Evolutionary conservation across 768 basidiomycete species (phyloP).

Genomic region (Auriscalpium orientale): DNA sequence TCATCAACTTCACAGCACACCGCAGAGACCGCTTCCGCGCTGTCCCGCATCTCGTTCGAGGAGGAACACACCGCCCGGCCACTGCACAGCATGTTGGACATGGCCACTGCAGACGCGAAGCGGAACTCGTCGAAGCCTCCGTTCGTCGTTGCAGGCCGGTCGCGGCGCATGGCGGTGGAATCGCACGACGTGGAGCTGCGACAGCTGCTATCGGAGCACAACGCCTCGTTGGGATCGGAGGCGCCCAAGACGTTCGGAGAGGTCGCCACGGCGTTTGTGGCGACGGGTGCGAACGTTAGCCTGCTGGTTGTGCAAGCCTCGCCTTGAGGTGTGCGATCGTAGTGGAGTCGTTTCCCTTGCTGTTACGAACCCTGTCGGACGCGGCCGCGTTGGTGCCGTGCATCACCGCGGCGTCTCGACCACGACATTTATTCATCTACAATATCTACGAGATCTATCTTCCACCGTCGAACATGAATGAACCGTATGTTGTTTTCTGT

Average conservation of each 20-base stretch:
- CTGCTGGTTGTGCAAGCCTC: slow-evolving; percentile 51
- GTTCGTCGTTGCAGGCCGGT: slow-evolving; percentile 66
- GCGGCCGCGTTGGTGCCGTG: no score
- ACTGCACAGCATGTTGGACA: slow-evolving; percentile 47
- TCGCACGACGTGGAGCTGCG: slow-evolving; percentile 53
- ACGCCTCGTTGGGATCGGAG: slow-evolving; percentile 41
- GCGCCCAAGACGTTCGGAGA: slow-evolving; percentile 71
- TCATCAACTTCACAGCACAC: slow-evolving; percentile 20
- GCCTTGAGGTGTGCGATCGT: neutral
- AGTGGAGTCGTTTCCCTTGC: no score
- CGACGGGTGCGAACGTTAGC: slow-evolving; percentile 40
- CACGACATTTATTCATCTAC: no score
- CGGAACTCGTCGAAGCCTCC: slow-evolving; percentile 36
- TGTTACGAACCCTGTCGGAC: no score
- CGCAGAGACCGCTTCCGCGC: slow-evolving; percentile 30
- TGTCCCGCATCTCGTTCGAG: slow-evolving; percentile 60
- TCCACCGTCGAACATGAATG: no score
- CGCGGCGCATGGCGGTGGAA: slow-evolving; percentile 58
- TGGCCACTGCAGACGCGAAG: slow-evolving; percentile 23
- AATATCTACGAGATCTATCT: no score
- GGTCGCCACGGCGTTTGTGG: slow-evolving; percentile 62
- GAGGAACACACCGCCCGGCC: slow-evolving; percentile 42
- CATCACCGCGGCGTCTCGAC: no score
- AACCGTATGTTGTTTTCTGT: no score
- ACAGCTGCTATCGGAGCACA: slow-evolving; percentile 34